These are phyloP conservation scores for Knoxdaviesia proteae DNA, from an alignment of 2,329 filamentous ascomycete genomes.

Conservation along the genomic window DNA sequence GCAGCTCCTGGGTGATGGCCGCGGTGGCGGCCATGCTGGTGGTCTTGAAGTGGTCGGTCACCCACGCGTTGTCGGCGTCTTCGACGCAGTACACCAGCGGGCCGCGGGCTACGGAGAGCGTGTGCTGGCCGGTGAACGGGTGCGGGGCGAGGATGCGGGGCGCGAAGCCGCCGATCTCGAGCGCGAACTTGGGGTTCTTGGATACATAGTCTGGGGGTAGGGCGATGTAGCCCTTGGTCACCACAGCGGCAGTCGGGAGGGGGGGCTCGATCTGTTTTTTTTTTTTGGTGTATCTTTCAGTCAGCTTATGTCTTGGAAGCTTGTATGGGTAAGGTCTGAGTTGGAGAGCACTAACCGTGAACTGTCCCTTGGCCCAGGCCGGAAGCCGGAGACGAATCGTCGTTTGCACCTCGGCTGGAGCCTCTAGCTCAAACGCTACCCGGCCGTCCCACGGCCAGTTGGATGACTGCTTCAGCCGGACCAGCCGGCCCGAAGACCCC, in stretches of 20 bases:
- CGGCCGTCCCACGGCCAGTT: constrained; percentile 37
- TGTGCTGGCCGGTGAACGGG: constrained; percentile 33
- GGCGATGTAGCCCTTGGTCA: constrained; percentile 26
- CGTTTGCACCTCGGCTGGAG: constrained; percentile 6
- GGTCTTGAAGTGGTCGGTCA: constrained; percentile 31
- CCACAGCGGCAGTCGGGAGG: constrained; percentile 11
- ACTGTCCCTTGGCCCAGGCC: constrained; percentile 21
- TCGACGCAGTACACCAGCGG: constrained; percentile 41
- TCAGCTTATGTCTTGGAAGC: constrained; percentile 7
- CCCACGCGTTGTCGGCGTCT: constrained; percentile 35
- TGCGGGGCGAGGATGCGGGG: constrained; percentile 29
- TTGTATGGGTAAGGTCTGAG: no score
- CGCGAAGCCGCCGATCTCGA: constrained; percentile 22
- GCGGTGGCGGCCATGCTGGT: constrained; percentile 10
- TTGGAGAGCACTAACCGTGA: constrained; percentile 2
- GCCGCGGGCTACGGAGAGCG: constrained; percentile 30
- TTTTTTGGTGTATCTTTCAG: background rate
- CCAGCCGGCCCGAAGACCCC: constrained; percentile 6
- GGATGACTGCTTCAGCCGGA: constrained; percentile 25
- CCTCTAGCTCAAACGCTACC: constrained; percentile 22
- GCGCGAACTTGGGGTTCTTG: constrained; percentile 18
- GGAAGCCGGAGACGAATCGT: constrained; percentile 31
- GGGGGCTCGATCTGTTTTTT: constrained; percentile 7
- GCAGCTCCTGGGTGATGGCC: constrained; percentile 6
- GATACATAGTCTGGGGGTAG: constrained; percentile 19